Evolutionary conservation across 2,329 filamentous ascomycete genomes (phyloP), one percentile per base, ranked within the genome.

Genomic region (Microascus cirrosus): DNA sequence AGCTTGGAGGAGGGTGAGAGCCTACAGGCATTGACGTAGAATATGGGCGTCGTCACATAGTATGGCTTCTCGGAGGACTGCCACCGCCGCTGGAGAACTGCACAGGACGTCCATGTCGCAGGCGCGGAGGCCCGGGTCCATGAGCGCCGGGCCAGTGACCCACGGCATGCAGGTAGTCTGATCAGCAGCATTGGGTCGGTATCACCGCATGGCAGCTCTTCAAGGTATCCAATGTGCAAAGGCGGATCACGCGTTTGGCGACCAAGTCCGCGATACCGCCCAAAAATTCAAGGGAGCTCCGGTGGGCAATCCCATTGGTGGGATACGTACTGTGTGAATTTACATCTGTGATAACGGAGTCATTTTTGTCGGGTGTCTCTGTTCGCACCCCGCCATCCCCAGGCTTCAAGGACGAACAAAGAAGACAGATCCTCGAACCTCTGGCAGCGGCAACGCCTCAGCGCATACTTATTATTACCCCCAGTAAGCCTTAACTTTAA

Each of bases 41-140:
- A 99, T 59, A 99, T 99, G 2, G 94, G 94, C 10, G 91, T 95
- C 5, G 94, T 97, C 66, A 96, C 79, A 77, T 97, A 99, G 76
- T 87, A 96, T 10, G 93, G 91, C 75, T 97, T 97, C 60, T 50
- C 39, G 34, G 42, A n/a, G 3, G 39, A 56, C 61, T 48, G 22
- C 45, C 12, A 32, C 57, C 60, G 54, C 5, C 39, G 28, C 54
- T 56, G 54, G 13, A 32, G 42, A 10, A 28, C 28, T 10, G 15
- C 42, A n/a, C 1, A 3, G 13, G 36, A 25, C 18, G 45, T 20
- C 45, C 45, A 50, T 20, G 45, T 22, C 18, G 11, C 22, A 20
- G 45, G n/a, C 45, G 45, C 1, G 35, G 22, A 15, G n/a, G 52
- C 35, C 25, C 34, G 15, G 45, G 36, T 59, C 32, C 34, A 58